Base-by-base conservation (phyloP, 345 rosid genomes). In the Pugionium cornutum region DNA sequence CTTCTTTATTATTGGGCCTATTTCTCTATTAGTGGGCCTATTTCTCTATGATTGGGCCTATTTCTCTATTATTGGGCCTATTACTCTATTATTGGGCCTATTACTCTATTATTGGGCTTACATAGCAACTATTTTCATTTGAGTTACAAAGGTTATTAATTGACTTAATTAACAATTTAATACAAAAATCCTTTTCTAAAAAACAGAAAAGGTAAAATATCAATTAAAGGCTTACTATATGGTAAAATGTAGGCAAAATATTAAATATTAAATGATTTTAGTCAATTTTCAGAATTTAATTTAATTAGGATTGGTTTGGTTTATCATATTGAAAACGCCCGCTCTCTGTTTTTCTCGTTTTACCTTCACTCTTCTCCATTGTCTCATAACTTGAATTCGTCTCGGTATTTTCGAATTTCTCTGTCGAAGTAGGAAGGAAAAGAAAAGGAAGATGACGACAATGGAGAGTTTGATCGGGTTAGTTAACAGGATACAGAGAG, bases 381-480 rank as follows among this genome's bases (percentile, higher is more conserved):
- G 1, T 60, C 32, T 43, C 45, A 18, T 18, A 18, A 18, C 18
- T 18, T 30, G 10, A 18, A 3, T 33, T 32, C 46, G 29, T 50
- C 7, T 64, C 47, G 2, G 7, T 7, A 3, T 4, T 28, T 39
- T 58, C 34, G 25, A 35, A 7, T 45, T 37, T n/a, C 9, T 30
- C 26, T 4, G 9, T 10, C 18, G 40, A 47, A 67, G 26, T 25
- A 4, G 6, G 2, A 30, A 27, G 45, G 6, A 2, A 18, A 8
- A 34, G 3, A 8, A 27, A 10, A 25, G 8, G 59, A 69, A 64
- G 75, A 89, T 83, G 87, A 73, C 86, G 32, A 88, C 87, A 26
- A 88, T 89, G 97, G 97, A 85, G 85, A 92, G 88, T 82, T 81
- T 89, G 89, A 88, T 88, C 47, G 84, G 85, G 2, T 75, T 84